Base-by-base conservation (phyloP, 2,329 filamentous ascomycete species). In the Sphaerulina populicola region DNA sequence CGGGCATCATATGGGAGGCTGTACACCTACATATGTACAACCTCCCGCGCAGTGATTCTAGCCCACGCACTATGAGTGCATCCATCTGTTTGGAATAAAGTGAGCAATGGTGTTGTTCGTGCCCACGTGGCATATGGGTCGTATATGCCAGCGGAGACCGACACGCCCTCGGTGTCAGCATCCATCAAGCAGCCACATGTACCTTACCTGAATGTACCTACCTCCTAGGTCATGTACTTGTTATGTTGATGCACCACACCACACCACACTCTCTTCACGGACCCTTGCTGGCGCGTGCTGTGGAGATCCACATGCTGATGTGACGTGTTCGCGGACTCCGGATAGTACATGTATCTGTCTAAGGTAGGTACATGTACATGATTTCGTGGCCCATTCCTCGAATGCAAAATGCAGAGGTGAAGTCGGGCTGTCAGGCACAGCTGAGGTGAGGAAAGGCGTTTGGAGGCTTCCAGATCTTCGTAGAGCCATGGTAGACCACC, bases 401-500 rank as follows among this genome's bases (percentile, higher is more conserved):
- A 35, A 9, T 35, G 31, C 31, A 10, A n/a, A n/a, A 35, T n/a
- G 2, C 31, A 35, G 12, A 35, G 31, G 31, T 35, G 14, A 41
- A 23, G 18, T 41, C 18, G 18, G 39, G 5, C 39, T 41, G 15
- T 11, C 39, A 27, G 15, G 10, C 18, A 27, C 8, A 15, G 14
- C 14, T 6, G n/a, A 39, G 11, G 37, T 39, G 7, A 29, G 36
- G 12, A 37, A 15, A 11, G 27, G 46, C 41, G 46, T 37, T 33
- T 35, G 15, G 29, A 49, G 31, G 46, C 46, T 49, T 47, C 42
- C 29, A 43, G 52, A 51, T 51, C 52, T 37, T 44, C 42, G 23
- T 23, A 41, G 53, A 40, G 49, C 53, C 53, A 53, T 48, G 50
- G 50, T 48, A 48, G 37, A 30, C 15, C 27, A 27, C 21, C 21